Base-by-base conservation (phyloP, 345 rosid genomes). In the Boechera retrofracta region DNA sequence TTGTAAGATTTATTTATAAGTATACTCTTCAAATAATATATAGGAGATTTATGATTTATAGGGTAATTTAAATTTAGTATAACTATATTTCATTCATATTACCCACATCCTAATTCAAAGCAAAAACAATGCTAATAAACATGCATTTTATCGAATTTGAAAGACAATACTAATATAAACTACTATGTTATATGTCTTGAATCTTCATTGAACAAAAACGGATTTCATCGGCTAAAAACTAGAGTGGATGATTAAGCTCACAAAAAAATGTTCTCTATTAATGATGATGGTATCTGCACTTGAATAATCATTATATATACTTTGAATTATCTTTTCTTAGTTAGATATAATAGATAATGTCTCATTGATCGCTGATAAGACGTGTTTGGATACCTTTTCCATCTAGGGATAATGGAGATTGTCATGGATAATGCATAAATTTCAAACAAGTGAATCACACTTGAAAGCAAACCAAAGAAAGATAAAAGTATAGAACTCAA, bases 321-420 rank as follows among this genome's bases (percentile, higher is more conserved):
- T 10, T 51, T 51, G 61, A 18, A 12, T 36, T 36, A 49, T 51
- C 18, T 72, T 51, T 29, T 16, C n/a, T 10, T 49, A 45, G 53
- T 77, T 53, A 5, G 32, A 72, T 65, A 72, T 72, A 64, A 48
- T 51, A 78, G 63, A 72, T 72, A 78, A 72, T 44, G 35, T 66
- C 26, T 72, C 81, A 66, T 32, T 66, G 64, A 78, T 72, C 15
- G 39, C 49, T 58, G 81, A 78, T 72, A 77, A 77, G 66, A 39
- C 64, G 76, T 63, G 71, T 21, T 21, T 24, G 29, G 2, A 54
- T 53, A 55, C 66, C 44, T 76, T 45, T 44, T 16, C 64, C 39
- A 10, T 2, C 11, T 10, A 32, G 41, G 0, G 57, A 62, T 70
- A 54, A 64, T 70, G 79, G 79, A 42, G 63, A 39, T n/a, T 2